These are phyloP conservation scores for Lepiota brunneoincarnata DNA, from an alignment of 768 basidiomycete species.

Conservation along the genomic window DNA sequence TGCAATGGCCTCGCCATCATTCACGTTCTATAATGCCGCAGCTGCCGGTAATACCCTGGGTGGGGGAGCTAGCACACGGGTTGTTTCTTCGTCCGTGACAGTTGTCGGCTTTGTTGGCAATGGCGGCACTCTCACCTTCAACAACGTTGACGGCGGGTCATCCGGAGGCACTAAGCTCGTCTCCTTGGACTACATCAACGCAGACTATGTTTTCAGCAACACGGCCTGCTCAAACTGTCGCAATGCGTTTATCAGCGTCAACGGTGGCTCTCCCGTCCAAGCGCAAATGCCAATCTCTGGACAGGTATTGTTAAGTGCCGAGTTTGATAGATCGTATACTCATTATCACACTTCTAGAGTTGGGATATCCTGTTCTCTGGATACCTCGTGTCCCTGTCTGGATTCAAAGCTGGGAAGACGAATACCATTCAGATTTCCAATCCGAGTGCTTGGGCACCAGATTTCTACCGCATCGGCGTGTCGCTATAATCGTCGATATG, in stretches of 20 bases:
- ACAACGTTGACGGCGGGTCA: constrained; percentile 37
- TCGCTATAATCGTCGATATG: constrained; percentile 17
- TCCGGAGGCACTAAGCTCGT: constrained; percentile 41
- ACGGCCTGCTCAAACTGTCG: constrained; percentile 48
- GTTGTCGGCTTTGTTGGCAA: constrained; percentile 41
- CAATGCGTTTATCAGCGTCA: constrained; percentile 44
- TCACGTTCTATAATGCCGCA: constrained; percentile 34
- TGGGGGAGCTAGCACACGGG: constrained; percentile 35
- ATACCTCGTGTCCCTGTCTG: constrained; percentile 38
- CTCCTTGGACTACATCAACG: constrained; percentile 47
- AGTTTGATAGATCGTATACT: not conserved
- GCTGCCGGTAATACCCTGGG: constrained; percentile 30
- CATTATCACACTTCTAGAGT: constrained; percentile 25
- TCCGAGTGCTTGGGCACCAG: constrained; percentile 38
- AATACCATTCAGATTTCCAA: constrained; percentile 46
- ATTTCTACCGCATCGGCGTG: constrained; percentile 40
- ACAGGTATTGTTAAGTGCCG: constrained; percentile 30
- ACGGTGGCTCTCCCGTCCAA: constrained; percentile 39
- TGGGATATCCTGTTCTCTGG: constrained; percentile 44
- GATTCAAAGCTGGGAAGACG: constrained; percentile 41
- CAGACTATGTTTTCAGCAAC: constrained; percentile 39
- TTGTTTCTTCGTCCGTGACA: constrained; percentile 32
- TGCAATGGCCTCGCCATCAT: constrained; percentile 22
- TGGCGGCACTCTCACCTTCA: constrained; percentile 41
- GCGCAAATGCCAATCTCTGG: constrained; percentile 47